These are phyloP conservation scores for Silene noctiflora DNA, from an alignment of 179 eudicot genomes.

Conservation along the genomic window DNA sequence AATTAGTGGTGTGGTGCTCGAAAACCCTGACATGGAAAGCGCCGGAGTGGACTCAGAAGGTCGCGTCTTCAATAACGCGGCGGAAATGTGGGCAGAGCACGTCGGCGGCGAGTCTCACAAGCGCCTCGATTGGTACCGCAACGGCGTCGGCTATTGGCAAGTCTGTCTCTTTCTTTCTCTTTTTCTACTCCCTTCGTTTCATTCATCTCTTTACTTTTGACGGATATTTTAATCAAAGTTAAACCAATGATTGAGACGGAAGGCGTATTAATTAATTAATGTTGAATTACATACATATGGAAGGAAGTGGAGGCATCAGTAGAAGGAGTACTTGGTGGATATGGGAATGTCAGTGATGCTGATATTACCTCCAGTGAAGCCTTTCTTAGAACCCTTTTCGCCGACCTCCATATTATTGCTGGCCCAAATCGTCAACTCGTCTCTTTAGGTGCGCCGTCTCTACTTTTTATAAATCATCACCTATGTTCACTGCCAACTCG, in stretches of 20 bases:
- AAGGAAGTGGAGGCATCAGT: conserved; percentile 91
- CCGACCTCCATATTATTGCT: conserved; percentile 40
- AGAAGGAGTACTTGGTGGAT: conserved; percentile 93
- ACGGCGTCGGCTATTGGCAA: conserved; percentile 87
- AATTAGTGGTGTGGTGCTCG: too few relatives aligned
- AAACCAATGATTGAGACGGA: too few relatives aligned
- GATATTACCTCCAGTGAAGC: conserved; percentile 74
- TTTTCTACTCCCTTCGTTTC: neutral
- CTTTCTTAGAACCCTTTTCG: conserved; percentile 54
- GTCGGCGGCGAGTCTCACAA: conserved; percentile 53
- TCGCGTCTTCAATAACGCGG: conserved; percentile 60
- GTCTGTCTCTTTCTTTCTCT: conserved; percentile 27
- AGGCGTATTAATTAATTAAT: neutral
- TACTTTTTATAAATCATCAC: conserved; percentile 9
- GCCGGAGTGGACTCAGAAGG: conserved; percentile 68
- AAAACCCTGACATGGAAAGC: conserved; percentile 37
- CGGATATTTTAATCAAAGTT: neutral
- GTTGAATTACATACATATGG: neutral
- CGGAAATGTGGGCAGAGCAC: conserved; percentile 91
- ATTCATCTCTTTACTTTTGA: neutral
- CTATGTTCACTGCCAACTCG: too few relatives aligned
- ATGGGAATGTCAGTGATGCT: conserved; percentile 60
- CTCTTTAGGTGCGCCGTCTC: conserved; percentile 51
- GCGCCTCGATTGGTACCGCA: conserved; percentile 64
- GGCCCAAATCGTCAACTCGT: conserved; percentile 52